Base-by-base conservation (phyloP, 2,329 filamentous ascomycete genomes). In the Colletotrichum liaoningense region DNA sequence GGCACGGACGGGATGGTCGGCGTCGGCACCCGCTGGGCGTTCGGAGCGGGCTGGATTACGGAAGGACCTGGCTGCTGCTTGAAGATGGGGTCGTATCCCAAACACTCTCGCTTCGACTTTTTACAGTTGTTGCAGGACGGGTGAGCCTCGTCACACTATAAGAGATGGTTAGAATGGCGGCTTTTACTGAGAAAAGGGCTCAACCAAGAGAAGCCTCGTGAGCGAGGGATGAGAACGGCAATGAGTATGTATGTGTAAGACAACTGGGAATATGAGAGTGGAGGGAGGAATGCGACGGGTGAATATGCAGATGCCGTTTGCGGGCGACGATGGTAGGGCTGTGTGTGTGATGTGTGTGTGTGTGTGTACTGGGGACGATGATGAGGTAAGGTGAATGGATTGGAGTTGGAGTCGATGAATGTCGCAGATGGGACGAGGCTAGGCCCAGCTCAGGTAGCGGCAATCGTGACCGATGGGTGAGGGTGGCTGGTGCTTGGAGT, bases 131-230 rank as follows among this genome's bases (percentile, higher is more conserved):
- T 92, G 87, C 97, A 99, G 73, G 93, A 92, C 26, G 97, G 97
- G 83, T 98, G 95, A 74, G 91, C 92, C 88, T 99, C 97, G 90
- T 98, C 97, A 86, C 97, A 99, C 97, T 98, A 77, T 74, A 16
- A 65, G 75, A 73, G 4, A 26, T 26, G 30, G 46, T 73, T 46
- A 72, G 66, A 57, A 59, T 2, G 12, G 46, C 33, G 12, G 56
- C 38, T 46, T n/a, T 52, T 16, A 22, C 24, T 7, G 42, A 9
- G n/a, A 49, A 11, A 52, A 8, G 22, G 24, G 14, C 42, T 49
- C 42, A 49, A n/a, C 7, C 42, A n/a, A 49, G 19, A 49, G 4
- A 11, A 9, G 19, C 8, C 19, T 49, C 19, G 42, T 49, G 42
- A 49, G 19, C 19, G 42, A n/a, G 35, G 6, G n/a, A 22, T 16